Base-by-base conservation (phyloP, 2,329 filamentous ascomycete genomes). In the Cadophora gregata region DNA sequence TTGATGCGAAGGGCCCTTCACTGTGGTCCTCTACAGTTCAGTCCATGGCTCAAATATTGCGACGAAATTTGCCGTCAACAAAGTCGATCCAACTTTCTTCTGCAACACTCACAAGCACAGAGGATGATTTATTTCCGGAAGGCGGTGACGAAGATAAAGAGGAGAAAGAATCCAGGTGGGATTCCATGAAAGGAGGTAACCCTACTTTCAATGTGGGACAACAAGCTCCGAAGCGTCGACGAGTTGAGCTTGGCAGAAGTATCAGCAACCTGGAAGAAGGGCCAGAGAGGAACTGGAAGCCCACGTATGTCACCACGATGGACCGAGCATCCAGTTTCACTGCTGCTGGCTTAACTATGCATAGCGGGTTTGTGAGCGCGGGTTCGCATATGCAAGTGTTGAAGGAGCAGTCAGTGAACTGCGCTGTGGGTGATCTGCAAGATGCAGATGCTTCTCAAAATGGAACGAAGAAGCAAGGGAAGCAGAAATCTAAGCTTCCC, bases 11-110 rank as follows among this genome's bases (percentile, higher is more conserved):
- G 72, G 94, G 93, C 0, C 92, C 94, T 1, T 87, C 86, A 0
- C 86, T 97, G 59, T 83, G 89, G 42, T 83, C 86, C 38, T 80
- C 82, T 1, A 82, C 88, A 0, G 82, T 96, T 12, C 82, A 85
- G 47, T 86, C 87, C 33, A 85, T 96, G 8, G 90, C 91, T 4
- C 87, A 84, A 59, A 95, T 97, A 21, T 80, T 97, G 90, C 92
- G 10, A 78, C 83, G 0, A 80, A 86, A 59, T 78, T 83, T 58
- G 77, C 80, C 33, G 83, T 93, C 55, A 84, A 84, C 61, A 81
- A 84, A 66, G 75, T 77, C 56, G 74, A 82, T 69, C 68, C 74
- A 42, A 71, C 72, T 64, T 61, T 78, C 78, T 6, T 79, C 88
- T 48, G 83, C 85, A 0, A 75, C 78, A 25, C 83, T 89, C 78